Evolutionary conservation across 2,329 filamentous ascomycete species (phyloP), one percentile per base, ranked within the genome.

Genomic region (Diplodia mutila): DNA sequence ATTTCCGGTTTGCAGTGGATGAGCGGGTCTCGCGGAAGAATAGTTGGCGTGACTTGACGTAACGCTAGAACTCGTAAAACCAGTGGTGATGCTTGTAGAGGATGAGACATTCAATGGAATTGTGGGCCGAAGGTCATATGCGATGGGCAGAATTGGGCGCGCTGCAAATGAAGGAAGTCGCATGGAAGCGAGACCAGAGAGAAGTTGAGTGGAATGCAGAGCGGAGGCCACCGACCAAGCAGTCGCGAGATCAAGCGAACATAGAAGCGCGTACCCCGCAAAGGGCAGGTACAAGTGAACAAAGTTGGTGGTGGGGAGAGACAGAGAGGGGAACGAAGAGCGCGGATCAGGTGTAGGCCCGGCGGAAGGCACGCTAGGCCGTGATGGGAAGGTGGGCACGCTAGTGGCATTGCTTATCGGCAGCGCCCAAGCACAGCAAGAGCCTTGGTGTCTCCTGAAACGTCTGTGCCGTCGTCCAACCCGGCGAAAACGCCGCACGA

Each of bases 331-430:
- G 16, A 37, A 63, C 23, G 18, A 27, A 16, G 23, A 48, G 57
- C 39, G 23, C 16, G 25, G 42, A 27, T 49, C 57, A 61, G 25
- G 57, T 49, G 57, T 16, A 11, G 39, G 18, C 25, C 18, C 46
- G 46, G 11, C 27, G 4, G n/a, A 12, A 4, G 37, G 2, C 21
- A 4, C 34, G 59, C 59, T 63, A 63, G 29, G 1, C 59, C 21
- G 18, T 5, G 1, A 18, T 6, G 25, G 29, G 59, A 23, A 63
- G 59, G 59, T 63, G 29, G 12, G 37, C 14, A 8, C 7, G 55
- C 23, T 59, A 46, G 55, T 46, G 55, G 55, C 46, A 51, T 25
- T 63, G 59, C 59, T 51, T 63, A 63, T 63, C 59, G 23, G 29
- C 46, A 18, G 7, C 25, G 4, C 12, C 42, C 59, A 34, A n/a